Conservation (phyloP, 2,329 filamentous ascomycete species). For the Pseudomassariella vexata region DNA sequence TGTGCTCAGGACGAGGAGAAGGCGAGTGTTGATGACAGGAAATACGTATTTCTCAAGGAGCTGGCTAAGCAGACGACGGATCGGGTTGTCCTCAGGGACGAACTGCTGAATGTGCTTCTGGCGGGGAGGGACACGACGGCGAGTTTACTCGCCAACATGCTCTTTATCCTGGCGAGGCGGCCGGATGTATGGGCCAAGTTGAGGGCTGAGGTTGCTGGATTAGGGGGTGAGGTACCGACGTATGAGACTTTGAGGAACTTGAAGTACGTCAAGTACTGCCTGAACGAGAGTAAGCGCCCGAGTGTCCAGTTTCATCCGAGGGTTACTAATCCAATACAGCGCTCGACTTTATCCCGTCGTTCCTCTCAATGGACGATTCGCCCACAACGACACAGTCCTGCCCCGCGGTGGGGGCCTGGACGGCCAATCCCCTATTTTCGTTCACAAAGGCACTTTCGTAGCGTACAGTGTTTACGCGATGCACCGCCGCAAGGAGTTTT, state of each 20-base stretch:
- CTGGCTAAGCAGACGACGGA: conserved; percentile 13
- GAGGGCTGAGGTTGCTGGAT: not conserved
- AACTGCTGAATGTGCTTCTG: conserved; percentile 19
- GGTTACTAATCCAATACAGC: conserved; percentile 5
- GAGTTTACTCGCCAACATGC: conserved; percentile 11
- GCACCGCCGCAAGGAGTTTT: conserved; percentile 33
- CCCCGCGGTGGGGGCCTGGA: conserved; percentile 18
- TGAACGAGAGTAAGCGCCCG: conserved; percentile 12
- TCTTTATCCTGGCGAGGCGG: conserved; percentile 3
- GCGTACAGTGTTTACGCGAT: conserved; percentile 37
- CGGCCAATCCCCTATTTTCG: conserved; percentile 15
- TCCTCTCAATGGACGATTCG: conserved; percentile 16
- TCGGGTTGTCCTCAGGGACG: conserved; percentile 14
- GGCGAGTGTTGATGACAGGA: conserved; percentile 6
- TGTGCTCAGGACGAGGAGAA: conserved; percentile 14
- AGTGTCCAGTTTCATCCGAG: not conserved
- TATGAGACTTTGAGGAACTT: conserved; percentile 1
- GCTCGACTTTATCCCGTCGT: conserved; percentile 19
- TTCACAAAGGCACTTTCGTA: conserved; percentile 30
- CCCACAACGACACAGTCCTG: conserved; percentile 14
- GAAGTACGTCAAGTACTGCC: conserved; percentile 1
- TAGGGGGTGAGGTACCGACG: conserved; percentile 6
- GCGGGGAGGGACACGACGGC: conserved; percentile 21
- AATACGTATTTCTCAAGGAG: conserved; percentile 15
- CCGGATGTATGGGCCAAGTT: conserved; percentile 5